Percentiles rank a stretch among this genome's conserved stretches.
Evolutionary conservation across 495 filamentous ascomycete genomes (phyloP).

Genomic region (Staphylotrichum longicolle): DNA sequence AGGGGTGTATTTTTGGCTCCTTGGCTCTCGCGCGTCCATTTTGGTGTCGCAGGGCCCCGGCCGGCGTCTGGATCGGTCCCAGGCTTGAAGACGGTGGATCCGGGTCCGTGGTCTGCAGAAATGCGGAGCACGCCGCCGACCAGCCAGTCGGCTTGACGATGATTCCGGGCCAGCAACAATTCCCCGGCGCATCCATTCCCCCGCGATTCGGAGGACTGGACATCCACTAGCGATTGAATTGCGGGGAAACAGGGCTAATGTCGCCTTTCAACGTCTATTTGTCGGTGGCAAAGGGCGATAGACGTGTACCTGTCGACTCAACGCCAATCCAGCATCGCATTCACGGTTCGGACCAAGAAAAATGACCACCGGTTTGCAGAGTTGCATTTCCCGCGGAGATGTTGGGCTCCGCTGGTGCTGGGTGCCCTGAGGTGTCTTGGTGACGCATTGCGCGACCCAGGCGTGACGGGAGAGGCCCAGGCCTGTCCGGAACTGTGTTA

Average conservation of each 20-base stretch:
- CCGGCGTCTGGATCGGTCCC: no score
- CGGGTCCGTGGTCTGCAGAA: background rate
- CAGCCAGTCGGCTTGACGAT: background rate
- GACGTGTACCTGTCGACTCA: no score
- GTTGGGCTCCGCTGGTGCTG: constrained; percentile 8
- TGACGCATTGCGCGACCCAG: constrained; percentile 23
- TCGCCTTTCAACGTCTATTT: background rate
- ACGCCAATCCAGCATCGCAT: background rate
- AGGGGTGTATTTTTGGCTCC: no score
- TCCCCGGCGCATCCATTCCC: background rate
- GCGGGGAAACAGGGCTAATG: constrained; percentile 17
- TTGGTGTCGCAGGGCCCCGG: no score
- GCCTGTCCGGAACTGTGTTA: constrained; percentile 25
- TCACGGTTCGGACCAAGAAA: background rate
- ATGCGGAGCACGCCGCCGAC: background rate
- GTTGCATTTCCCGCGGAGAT: constrained; percentile 32
- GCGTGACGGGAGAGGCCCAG: constrained; percentile 22
- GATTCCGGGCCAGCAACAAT: background rate
- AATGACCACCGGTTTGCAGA: constrained; percentile 3
- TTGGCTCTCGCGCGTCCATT: no score
- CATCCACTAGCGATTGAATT: background rate
- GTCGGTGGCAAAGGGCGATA: no score
- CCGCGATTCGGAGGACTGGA: constrained; percentile 13
- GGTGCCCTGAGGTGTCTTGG: constrained; percentile 1
- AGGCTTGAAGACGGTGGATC: background rate